Evolutionary conservation across 2,329 filamentous ascomycete species (phyloP).

Genomic region (Aureobasidium leucospermi): DNA sequence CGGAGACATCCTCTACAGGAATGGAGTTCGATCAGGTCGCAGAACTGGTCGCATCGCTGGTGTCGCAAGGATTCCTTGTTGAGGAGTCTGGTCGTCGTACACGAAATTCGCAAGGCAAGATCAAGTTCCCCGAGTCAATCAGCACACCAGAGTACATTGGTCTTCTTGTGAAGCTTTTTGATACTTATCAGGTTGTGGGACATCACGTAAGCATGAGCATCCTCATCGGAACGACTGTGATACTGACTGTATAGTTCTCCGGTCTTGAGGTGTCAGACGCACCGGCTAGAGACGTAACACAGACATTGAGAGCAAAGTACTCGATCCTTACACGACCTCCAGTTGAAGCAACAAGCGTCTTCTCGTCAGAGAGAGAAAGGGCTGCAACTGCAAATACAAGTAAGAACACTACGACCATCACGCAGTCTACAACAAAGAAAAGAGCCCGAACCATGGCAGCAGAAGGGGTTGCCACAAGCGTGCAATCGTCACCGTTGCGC

Average conservation of each 20-base stretch:
- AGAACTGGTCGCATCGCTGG: not conserved
- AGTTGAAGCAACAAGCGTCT: not conserved
- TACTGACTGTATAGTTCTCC: conserved; percentile 5
- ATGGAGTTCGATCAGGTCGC: not conserved
- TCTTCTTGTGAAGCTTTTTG: not conserved
- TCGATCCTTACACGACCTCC: not conserved
- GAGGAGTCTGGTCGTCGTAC: not conserved
- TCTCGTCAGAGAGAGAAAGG: not conserved
- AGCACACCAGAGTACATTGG: not conserved
- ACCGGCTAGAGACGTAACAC: not conserved
- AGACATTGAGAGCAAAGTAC: not conserved
- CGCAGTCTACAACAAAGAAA: not conserved
- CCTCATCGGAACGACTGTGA: not conserved
- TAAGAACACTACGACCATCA: not conserved
- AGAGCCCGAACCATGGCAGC: not conserved
- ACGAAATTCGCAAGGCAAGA: not conserved
- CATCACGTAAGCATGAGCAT: not conserved
- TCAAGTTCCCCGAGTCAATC: not conserved
- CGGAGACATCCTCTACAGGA: not conserved
- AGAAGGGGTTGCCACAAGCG: not conserved
- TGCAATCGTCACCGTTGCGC: not conserved
- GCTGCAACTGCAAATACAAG: not conserved
- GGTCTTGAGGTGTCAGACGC: not conserved
- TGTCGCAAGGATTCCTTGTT: not conserved
- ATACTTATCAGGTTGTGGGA: not conserved